These are phyloP conservation scores for Anthracocystis panici-leucophaei DNA, from an alignment of 1,284 basidiomycete genomes.

Conservation along the genomic window DNA sequence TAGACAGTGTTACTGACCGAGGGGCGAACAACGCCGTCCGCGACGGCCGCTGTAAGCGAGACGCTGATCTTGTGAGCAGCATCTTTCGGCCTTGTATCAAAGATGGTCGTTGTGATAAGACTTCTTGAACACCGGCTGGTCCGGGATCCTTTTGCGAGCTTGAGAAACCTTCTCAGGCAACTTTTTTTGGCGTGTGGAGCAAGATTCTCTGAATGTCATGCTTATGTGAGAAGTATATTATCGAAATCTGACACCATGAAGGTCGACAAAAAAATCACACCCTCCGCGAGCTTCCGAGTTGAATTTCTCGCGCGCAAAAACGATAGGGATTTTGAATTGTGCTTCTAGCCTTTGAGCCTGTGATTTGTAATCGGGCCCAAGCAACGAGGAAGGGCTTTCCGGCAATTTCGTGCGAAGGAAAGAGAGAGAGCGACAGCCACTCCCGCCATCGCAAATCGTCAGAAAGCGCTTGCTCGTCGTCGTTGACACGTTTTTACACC, in stretches of 20 bases:
- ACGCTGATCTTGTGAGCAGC: slow-evolving; percentile 34
- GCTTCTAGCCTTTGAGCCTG: slow-evolving; percentile 1
- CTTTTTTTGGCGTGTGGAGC: slow-evolving; percentile 24
- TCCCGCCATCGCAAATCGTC: slow-evolving; percentile 25
- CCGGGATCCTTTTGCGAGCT: neutral
- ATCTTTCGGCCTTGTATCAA: slow-evolving; percentile 5
- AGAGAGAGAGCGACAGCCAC: slow-evolving; percentile 8
- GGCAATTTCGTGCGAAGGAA: slow-evolving; percentile 28
- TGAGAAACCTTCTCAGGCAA: too few relatives aligned
- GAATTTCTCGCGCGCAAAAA: slow-evolving; percentile 27
- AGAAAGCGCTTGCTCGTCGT: slow-evolving; percentile 9
- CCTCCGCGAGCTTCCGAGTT: slow-evolving; percentile 20
- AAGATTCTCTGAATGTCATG: slow-evolving; percentile 1
- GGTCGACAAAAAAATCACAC: neutral
- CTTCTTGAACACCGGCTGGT: neutral
- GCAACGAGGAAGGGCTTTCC: neutral
- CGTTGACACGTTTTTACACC: slow-evolving; percentile 12
- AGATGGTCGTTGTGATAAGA: neutral
- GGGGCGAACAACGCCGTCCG: neutral
- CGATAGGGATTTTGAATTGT: neutral
- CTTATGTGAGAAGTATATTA: slow-evolving; percentile 9
- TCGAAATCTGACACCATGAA: neutral
- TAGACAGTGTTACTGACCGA: slow-evolving; percentile 7
- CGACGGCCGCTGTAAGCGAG: slow-evolving; percentile 8
- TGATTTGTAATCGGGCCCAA: slow-evolving; percentile 36